These are phyloP conservation scores for Fusarium sp. DNA, from an alignment of 2,329 filamentous ascomycete species.

Conservation along the genomic window DNA sequence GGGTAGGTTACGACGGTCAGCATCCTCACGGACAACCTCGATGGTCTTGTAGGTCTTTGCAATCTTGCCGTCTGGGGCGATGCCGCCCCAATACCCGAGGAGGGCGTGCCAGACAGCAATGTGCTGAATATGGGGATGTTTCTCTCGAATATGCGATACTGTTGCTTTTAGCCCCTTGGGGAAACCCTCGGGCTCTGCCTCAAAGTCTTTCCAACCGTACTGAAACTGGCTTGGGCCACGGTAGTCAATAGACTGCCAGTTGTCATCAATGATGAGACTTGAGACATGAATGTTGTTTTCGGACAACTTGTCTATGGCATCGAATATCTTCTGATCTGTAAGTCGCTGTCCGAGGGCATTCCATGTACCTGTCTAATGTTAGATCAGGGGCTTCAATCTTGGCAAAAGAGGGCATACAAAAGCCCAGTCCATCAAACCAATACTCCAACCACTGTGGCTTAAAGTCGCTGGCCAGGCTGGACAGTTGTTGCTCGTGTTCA, in stretches of 20 bases:
- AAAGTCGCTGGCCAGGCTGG: conserved; percentile 60
- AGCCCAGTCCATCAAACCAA: conserved; percentile 94
- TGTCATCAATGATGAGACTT: conserved; percentile 95
- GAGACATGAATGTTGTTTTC: conserved; percentile 80
- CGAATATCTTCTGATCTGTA: conserved; percentile 82
- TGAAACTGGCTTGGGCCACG: conserved; percentile 64
- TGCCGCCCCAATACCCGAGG: conserved; percentile 90
- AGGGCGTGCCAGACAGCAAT: conserved; percentile 96
- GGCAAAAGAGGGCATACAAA: conserved; percentile 68
- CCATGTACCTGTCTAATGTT: conserved; percentile 76
- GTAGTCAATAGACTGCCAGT: conserved; percentile 85
- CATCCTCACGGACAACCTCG: conserved; percentile 64
- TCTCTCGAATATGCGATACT: conserved; percentile 74
- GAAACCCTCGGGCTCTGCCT: conserved; percentile 84
- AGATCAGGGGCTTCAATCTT: conserved; percentile 11
- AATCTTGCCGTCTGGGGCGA: conserved; percentile 80
- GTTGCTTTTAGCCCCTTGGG: conserved; percentile 82
- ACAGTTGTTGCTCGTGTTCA: conserved; percentile 60
- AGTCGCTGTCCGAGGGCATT: conserved; percentile 89
- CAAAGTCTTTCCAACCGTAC: conserved; percentile 82
- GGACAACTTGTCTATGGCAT: conserved; percentile 78
- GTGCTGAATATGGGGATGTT: conserved; percentile 80
- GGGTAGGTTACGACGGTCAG: conserved; percentile 59
- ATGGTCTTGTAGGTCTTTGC: conserved; percentile 83
- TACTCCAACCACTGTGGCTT: conserved; percentile 79